Conservation (phyloP, 306 rosid genomes). For the Dalbergia cochinchinensis region DNA sequence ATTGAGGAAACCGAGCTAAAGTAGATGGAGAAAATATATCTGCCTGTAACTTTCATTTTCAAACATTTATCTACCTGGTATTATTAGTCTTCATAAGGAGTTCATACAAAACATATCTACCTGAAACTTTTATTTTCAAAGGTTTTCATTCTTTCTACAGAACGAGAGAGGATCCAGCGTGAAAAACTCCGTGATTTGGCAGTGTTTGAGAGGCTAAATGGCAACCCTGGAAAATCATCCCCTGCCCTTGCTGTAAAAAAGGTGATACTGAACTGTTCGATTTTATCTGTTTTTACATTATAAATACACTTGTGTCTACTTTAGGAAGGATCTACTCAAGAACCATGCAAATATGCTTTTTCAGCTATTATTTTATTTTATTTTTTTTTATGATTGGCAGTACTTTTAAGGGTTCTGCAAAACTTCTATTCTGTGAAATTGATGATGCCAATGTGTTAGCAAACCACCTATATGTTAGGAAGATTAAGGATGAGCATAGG, state of each 20-base stretch:
- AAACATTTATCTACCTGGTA: not conserved
- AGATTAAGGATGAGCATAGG: not conserved
- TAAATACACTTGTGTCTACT: conserved; percentile 9
- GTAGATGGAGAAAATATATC: too few relatives aligned
- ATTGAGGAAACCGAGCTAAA: too few relatives aligned
- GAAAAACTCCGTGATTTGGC: conserved; percentile 89
- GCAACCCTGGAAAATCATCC: conserved; percentile 74
- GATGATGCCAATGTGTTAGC: conserved; percentile 22
- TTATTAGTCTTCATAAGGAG: conserved; percentile 12
- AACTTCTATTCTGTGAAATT: not conserved
- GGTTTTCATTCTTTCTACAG: conserved; percentile 51
- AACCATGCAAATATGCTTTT: conserved; percentile 29
- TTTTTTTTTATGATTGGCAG: conserved; percentile 27
- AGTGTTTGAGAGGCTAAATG: conserved; percentile 82
- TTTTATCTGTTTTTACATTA: conserved; percentile 25
- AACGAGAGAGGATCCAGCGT: conserved; percentile 81
- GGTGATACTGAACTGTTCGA: conserved; percentile 51
- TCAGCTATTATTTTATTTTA: not conserved
- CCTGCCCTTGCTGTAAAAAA: conserved; percentile 84
- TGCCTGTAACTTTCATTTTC: too few relatives aligned
- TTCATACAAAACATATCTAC: conserved; percentile 6
- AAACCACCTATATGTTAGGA: not conserved
- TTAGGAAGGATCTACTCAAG: conserved; percentile 29
- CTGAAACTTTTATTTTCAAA: conserved; percentile 28
- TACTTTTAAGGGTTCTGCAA: conserved; percentile 17